phyloP scores from a whole-genome alignment of 2,329 filamentous ascomycete genomes.

The Ophiocordyceps sinensis region DNA sequence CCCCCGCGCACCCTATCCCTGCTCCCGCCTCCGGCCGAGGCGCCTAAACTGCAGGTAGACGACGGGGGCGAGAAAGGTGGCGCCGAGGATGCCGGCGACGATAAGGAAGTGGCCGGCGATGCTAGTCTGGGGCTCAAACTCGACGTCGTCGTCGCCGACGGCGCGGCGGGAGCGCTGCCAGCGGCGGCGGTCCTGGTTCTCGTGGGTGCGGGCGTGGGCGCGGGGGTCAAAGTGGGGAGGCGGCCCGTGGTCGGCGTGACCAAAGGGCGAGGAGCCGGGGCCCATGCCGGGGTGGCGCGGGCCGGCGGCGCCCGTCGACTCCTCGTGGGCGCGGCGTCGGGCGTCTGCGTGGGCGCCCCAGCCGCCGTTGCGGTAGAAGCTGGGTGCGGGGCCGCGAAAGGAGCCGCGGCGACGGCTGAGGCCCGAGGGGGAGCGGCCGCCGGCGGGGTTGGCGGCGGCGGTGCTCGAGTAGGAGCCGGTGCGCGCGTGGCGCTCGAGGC shows the following conservation, averaged over 20 bases:
- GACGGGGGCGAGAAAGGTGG: constrained; percentile 31
- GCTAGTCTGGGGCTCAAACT: constrained; percentile 26
- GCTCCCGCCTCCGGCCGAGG: constrained; percentile 14
- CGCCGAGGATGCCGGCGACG: constrained; percentile 30
- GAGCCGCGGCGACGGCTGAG: constrained; percentile 60
- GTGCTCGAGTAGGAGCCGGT: constrained; percentile 37
- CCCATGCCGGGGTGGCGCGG: constrained; percentile 36
- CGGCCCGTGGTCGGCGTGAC: constrained; percentile 22
- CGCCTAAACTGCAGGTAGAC: constrained; percentile 23
- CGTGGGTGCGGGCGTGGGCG: constrained; percentile 61
- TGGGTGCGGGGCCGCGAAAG: constrained; percentile 77
- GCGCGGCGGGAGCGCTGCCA: constrained; percentile 20
- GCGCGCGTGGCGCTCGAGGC: constrained; percentile 18
- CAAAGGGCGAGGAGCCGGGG: constrained; percentile 36
- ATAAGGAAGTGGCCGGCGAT: constrained; percentile 32
- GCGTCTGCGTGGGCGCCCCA: constrained; percentile 55
- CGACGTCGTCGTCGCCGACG: constrained; percentile 22
- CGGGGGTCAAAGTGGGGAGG: constrained; percentile 66
- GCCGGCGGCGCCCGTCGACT: constrained; percentile 14
- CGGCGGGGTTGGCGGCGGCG: constrained; percentile 25
- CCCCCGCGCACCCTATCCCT: not conserved
- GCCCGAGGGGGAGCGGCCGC: constrained; percentile 66
- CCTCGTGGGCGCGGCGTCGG: constrained; percentile 36
- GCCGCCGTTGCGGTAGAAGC: constrained; percentile 71
- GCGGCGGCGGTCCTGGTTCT: constrained; percentile 38